A percentile compares a stretch with the other conserved stretches of the same genome.
Conservation (phyloP, 78 protist genomes). For the Tieghemostelium lacteum region DNA sequence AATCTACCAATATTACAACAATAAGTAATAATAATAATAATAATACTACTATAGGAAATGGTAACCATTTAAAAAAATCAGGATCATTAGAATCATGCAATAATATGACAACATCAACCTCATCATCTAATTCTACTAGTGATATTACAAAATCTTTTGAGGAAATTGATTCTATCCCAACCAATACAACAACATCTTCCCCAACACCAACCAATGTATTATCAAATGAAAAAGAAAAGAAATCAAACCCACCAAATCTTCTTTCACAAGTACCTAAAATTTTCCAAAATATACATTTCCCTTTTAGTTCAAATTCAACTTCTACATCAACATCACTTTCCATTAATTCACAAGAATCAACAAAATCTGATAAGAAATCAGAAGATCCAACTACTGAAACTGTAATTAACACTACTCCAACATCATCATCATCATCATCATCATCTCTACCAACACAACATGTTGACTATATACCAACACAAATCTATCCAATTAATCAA, state of each 20-base stretch:
- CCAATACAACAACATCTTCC: neutral
- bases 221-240: neutral
- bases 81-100: neutral
- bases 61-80: too few relatives aligned
- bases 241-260: slow-evolving; percentile 3
- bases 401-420: neutral
- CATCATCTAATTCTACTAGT: neutral
- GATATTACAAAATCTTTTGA: neutral
- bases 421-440: neutral
- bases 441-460: neutral
- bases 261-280: slow-evolving; percentile 19
- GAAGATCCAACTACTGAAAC: neutral
- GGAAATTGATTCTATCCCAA: neutral
- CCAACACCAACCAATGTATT: slow-evolving; percentile 30
- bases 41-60: too few relatives aligned
- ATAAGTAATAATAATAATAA: neutral
- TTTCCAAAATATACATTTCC: slow-evolving; percentile 10
- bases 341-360: neutral
- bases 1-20: neutral
- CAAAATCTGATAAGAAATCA: neutral
- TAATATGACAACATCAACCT: neutral
- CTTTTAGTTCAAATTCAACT: neutral
- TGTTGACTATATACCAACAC: neutral
- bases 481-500: neutral
- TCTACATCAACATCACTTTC: neutral